Percentiles rank a stretch among this genome's conserved stretches.
phyloP scores from a whole-genome alignment of 148 eudicot genomes.

The Cornus controversa region DNA sequence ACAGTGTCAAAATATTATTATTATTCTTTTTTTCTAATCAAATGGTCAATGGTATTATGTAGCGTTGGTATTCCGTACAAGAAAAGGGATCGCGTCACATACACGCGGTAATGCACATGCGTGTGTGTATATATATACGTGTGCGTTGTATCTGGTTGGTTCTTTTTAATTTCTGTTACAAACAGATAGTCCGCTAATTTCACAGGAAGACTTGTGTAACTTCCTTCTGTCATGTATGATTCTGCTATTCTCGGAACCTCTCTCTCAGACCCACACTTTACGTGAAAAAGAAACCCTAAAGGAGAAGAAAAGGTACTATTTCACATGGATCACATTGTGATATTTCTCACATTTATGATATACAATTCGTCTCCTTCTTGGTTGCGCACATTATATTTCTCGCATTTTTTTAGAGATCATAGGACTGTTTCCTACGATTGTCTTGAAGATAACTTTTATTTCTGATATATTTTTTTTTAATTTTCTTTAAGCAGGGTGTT shows the following conservation, averaged over 20 bases:
- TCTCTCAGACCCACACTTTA: not conserved
- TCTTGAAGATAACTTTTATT: not conserved
- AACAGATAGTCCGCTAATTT: not conserved
- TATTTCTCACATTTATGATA: too few relatives aligned
- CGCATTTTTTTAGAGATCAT: not conserved
- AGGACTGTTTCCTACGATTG: not conserved
- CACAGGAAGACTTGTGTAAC: not conserved
- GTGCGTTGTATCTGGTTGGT: not conserved
- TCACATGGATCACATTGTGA: not conserved
- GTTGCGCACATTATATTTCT: not conserved
- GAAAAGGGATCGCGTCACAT: too few relatives aligned
- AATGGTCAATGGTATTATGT: too few relatives aligned
- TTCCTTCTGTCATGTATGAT: not conserved
- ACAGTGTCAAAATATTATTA: too few relatives aligned
- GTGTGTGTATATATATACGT: too few relatives aligned
- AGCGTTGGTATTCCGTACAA: too few relatives aligned
- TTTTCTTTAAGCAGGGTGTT: not conserved
- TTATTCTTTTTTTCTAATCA: too few relatives aligned
- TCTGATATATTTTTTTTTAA: not conserved
- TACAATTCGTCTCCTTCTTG: not conserved
- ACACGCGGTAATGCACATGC: too few relatives aligned
- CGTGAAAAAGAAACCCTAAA: slow-evolving; percentile 14
- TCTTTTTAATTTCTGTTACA: not conserved
- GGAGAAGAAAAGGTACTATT: not conserved
- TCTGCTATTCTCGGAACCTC: slow-evolving; percentile 2